phyloP scores from a whole-genome alignment of 2,329 filamentous ascomycete genomes.

The Aspergillus pseudonomiae region DNA sequence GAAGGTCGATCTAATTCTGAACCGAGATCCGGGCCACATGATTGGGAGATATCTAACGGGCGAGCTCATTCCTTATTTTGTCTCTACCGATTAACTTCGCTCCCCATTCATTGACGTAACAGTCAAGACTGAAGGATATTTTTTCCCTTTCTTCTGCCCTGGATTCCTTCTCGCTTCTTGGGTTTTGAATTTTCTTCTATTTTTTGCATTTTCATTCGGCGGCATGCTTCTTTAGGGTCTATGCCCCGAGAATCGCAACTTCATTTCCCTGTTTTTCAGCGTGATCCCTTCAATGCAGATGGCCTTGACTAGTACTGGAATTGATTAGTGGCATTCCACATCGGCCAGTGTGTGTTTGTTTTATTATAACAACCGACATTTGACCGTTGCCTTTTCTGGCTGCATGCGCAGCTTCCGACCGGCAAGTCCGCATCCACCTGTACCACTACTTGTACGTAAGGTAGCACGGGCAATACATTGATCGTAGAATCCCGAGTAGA shows the following conservation, averaged over 20 bases:
- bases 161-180: not conserved
- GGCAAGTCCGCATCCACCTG: conserved; percentile 15
- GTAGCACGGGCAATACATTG: conserved; percentile 10
- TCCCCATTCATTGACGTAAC: conserved; percentile 7
- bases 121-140: not conserved
- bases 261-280: not conserved
- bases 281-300: not conserved
- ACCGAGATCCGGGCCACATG: conserved; percentile 19
- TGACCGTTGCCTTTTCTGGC: conserved; percentile 27
- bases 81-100: conserved; percentile 2
- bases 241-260: not conserved
- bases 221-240: not conserved
- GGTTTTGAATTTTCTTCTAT: not conserved
- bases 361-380: not conserved
- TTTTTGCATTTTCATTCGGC: not conserved
- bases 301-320: not conserved
- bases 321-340: conserved; percentile 7
- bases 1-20: conserved; percentile 14
- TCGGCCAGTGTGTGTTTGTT: not conserved
- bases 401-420: conserved; percentile 21
- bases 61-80: conserved; percentile 7
- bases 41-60: conserved; percentile 15
- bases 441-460: not conserved
- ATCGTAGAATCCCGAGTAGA: not conserved
- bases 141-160: not conserved